Percentiles rank a stretch among this genome's conserved stretches.
phyloP scores from a whole-genome alignment of 2,329 filamentous ascomycete genomes.

The Macrophomina phaseolina region DNA sequence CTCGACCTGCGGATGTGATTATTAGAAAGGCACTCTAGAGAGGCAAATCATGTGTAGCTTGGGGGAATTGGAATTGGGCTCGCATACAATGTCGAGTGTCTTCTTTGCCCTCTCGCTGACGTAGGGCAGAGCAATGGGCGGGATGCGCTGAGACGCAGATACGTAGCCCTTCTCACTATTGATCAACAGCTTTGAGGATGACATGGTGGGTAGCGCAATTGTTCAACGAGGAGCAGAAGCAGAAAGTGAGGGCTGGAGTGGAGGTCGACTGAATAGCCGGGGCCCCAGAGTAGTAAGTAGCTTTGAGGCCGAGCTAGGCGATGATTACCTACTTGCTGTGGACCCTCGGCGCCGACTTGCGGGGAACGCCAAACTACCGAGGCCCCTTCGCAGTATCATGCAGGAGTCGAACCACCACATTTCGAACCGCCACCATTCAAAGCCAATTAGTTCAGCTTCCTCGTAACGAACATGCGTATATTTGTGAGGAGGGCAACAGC shows the following conservation, averaged over 20 bases:
- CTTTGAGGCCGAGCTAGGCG: constrained; percentile 9
- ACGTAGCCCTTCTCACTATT: constrained; percentile 45
- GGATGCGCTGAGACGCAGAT: constrained; percentile 62
- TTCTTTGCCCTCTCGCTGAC: constrained; percentile 86
- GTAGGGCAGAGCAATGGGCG: constrained; percentile 63
- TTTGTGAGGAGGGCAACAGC: neutral
- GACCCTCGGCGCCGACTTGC: constrained; percentile 17
- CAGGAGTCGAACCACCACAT: constrained; percentile 8
- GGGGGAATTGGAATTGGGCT: neutral
- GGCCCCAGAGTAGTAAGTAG: constrained; percentile 24
- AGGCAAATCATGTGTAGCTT: neutral
- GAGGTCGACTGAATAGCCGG: constrained; percentile 3
- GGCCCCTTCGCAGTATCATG: constrained; percentile 9
- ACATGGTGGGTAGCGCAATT: constrained; percentile 18
- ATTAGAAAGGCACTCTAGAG: constrained; percentile 49
- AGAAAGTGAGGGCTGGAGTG: neutral
- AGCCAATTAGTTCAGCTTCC: neutral
- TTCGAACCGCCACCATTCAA: neutral
- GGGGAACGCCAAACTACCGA: constrained; percentile 23
- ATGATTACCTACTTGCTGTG: constrained; percentile 13
- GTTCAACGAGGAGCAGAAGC: neutral
- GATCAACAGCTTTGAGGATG: constrained; percentile 35
- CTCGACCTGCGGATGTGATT: constrained; percentile 65
- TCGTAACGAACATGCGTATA: too few relatives aligned
- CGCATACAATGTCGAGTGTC: constrained; percentile 73